phyloP scores from a whole-genome alignment of 768 basidiomycete genomes.

The Tylopilus sp. region DNA sequence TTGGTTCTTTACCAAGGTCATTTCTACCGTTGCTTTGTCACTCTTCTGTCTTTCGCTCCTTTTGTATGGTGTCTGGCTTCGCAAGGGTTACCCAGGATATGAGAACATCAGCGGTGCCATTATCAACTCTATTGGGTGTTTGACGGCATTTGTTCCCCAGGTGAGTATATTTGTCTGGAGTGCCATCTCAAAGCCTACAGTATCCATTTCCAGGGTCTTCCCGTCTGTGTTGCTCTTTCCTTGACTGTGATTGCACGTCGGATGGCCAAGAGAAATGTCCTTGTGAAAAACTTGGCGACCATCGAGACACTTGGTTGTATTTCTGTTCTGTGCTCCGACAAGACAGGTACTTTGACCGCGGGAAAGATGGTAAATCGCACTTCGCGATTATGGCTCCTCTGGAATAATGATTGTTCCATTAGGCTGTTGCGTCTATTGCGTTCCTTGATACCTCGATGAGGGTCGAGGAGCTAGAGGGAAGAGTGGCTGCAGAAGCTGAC shows the following conservation, averaged over 20 bases:
- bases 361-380: slow-evolving; percentile 41
- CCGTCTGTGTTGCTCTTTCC: slow-evolving; percentile 47
- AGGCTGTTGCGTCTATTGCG: slow-evolving; percentile 41
- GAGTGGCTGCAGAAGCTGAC: slow-evolving; percentile 6
- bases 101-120: slow-evolving; percentile 35
- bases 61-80: slow-evolving; percentile 43
- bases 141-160: slow-evolving; percentile 43
- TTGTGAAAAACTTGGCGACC: slow-evolving; percentile 50
- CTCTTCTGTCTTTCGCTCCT: slow-evolving; percentile 42
- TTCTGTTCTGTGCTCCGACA: slow-evolving; percentile 53
- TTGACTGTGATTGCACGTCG: slow-evolving; percentile 48
- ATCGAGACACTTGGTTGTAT: slow-evolving; percentile 54
- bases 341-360: slow-evolving; percentile 50
- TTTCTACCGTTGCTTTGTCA: slow-evolving; percentile 39
- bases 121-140: slow-evolving; percentile 38
- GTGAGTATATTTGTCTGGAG: slow-evolving; percentile 4
- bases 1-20: slow-evolving; percentile 51
- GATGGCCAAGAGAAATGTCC: slow-evolving; percentile 44
- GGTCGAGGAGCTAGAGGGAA: slow-evolving; percentile 18
- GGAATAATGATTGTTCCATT: not conserved
- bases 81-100: slow-evolving; percentile 31
- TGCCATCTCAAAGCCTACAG: not conserved
- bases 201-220: slow-evolving; percentile 30
- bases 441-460: slow-evolving; percentile 31
- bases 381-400: not conserved